Evolutionary conservation across 306 rosid genomes (phyloP).

Genomic region (Mimosa bimucronata): DNA sequence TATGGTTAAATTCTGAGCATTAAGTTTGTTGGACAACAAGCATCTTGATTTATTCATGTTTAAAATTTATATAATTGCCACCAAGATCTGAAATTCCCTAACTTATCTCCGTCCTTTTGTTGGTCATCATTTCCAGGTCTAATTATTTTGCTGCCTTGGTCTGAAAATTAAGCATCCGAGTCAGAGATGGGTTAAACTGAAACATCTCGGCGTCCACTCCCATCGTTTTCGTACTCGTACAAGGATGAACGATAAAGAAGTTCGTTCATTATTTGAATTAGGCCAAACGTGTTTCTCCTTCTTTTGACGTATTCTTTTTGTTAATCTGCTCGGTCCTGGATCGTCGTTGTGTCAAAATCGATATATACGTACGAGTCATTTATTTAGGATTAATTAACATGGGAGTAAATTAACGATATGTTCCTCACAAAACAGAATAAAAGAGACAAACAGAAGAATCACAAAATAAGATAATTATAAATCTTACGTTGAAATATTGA

Average conservation of each 20-base stretch:
- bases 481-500: no score
- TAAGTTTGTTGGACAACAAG: background rate
- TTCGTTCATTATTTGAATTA: constrained; percentile 27
- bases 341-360: background rate
- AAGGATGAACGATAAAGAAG: background rate
- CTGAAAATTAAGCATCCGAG: background rate
- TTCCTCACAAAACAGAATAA: no score
- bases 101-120: background rate
- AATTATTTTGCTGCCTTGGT: background rate
- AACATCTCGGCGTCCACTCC: background rate
- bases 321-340: constrained; percentile 14
- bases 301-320: background rate
- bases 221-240: constrained; percentile 32
- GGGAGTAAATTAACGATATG: no score
- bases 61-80: no score
- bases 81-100: background rate
- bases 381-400: background rate
- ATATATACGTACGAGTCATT: background rate
- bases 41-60: background rate
- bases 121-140: background rate
- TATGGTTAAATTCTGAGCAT: no score
- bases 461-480: no score
- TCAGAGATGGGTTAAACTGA: no score
- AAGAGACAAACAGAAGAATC: no score
- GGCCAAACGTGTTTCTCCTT: constrained; percentile 38